phyloP scores from a whole-genome alignment of 805 yeast genomes.

The Starmerella floricola region DNA sequence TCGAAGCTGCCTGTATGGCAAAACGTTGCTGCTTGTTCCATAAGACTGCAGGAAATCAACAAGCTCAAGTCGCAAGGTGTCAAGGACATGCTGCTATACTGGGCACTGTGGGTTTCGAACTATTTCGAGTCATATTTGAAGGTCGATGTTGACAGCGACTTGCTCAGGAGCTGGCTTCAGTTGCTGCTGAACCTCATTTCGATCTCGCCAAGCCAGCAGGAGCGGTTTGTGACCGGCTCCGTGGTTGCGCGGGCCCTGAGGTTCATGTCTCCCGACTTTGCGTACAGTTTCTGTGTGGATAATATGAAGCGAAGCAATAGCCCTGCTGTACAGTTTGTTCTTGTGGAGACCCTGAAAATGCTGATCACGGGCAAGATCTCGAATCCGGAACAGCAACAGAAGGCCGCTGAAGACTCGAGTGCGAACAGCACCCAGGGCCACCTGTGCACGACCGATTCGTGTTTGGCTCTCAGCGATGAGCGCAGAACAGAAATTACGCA shows the following conservation, averaged over 20 bases:
- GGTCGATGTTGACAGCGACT: conserved; percentile 27
- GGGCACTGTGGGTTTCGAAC: conserved; percentile 27
- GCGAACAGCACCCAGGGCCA: conserved; percentile 1
- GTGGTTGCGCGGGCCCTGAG: conserved; percentile 53
- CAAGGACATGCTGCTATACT: conserved; percentile 29
- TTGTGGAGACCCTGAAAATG: conserved; percentile 59
- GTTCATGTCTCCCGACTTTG: conserved; percentile 40
- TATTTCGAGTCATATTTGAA: conserved; percentile 21
- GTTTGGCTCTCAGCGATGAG: conserved; percentile 8
- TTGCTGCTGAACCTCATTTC: conserved; percentile 30
- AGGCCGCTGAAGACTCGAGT: neutral
- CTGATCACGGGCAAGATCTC: conserved; percentile 28
- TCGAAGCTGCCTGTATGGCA: conserved; percentile 3
- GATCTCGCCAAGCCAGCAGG: conserved; percentile 24
- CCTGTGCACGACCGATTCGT: conserved; percentile 4
- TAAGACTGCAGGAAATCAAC: neutral
- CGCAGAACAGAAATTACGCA: conserved; percentile 14
- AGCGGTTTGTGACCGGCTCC: conserved; percentile 38
- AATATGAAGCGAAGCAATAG: conserved; percentile 43
- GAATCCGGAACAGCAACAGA: neutral
- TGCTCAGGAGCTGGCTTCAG: conserved; percentile 33
- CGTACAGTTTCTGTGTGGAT: conserved; percentile 52
- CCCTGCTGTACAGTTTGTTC: conserved; percentile 49
- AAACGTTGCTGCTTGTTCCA: neutral
- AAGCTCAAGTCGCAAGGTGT: conserved; percentile 24